Evolutionary conservation across 108 stramenopile genomes (phyloP).

Genomic region (Cyclotella cryptica): DNA sequence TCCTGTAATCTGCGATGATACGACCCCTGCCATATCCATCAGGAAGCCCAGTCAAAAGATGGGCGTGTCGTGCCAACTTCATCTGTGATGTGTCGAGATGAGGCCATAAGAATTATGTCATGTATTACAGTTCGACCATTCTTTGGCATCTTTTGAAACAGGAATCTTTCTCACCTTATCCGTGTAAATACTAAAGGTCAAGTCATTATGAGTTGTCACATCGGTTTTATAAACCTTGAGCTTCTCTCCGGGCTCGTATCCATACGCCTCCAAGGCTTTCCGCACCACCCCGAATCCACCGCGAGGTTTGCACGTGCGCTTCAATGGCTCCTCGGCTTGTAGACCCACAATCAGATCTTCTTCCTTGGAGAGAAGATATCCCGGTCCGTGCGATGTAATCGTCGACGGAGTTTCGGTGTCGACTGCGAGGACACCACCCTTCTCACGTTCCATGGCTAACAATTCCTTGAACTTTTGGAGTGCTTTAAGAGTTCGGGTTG

Average conservation of each 20-base stretch:
- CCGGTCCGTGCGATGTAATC: slow-evolving; percentile 68
- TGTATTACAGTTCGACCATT: too few relatives aligned
- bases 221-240: slow-evolving; percentile 43
- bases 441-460: slow-evolving; percentile 58
- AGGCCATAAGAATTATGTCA: neutral
- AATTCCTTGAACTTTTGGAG: slow-evolving; percentile 55
- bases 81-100: slow-evolving; percentile 29
- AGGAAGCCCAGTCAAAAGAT: slow-evolving; percentile 74
- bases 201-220: slow-evolving; percentile 73
- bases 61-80: slow-evolving; percentile 64
- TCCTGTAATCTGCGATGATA: slow-evolving; percentile 72
- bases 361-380: slow-evolving; percentile 64
- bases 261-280: slow-evolving; percentile 64
- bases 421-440: slow-evolving; percentile 62
- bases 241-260: slow-evolving; percentile 57
- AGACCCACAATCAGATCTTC: slow-evolving; percentile 72
- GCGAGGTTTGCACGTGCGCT: slow-evolving; percentile 69
- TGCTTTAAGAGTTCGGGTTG: slow-evolving; percentile 57
- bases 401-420: slow-evolving; percentile 64
- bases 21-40: slow-evolving; percentile 76
- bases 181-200: slow-evolving; percentile 73
- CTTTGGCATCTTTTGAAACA: too few relatives aligned
- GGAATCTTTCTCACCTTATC: slow-evolving; percentile 27
- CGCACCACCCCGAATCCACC: slow-evolving; percentile 65
- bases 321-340: slow-evolving; percentile 70